Evolutionary conservation across 768 basidiomycete genomes (phyloP).

Genomic region (Pisolithus microcarpus): DNA sequence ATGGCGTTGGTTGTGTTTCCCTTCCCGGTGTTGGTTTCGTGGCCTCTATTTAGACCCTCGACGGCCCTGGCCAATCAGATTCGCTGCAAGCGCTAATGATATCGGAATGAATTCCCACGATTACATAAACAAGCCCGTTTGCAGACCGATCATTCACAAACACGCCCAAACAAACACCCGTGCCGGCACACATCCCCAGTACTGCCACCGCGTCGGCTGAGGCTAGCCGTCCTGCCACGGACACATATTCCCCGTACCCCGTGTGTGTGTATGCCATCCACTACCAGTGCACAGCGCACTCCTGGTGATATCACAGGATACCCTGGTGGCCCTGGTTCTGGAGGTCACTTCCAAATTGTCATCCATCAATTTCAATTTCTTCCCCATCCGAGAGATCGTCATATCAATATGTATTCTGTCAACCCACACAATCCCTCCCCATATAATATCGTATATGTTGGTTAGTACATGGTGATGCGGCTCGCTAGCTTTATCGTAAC

Average conservation of each 20-base stretch:
- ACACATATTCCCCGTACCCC: not conserved
- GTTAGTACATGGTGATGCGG: too few relatives aligned
- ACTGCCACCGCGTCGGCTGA: constrained; percentile 4
- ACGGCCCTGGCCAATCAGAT: constrained; percentile 10
- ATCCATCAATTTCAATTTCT: too few relatives aligned
- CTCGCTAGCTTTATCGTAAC: too few relatives aligned
- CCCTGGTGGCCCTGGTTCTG: too few relatives aligned
- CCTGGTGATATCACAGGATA: too few relatives aligned
- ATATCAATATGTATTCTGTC: too few relatives aligned
- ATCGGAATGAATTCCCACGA: constrained; percentile 14
- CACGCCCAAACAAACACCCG: constrained; percentile 9
- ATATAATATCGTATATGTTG: too few relatives aligned
- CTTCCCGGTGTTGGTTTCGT: constrained; percentile 1
- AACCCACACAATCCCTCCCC: too few relatives aligned
- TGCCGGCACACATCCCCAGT: constrained; percentile 11
- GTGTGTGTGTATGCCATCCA: too few relatives aligned
- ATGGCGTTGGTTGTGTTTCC: too few relatives aligned
- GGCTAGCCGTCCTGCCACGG: not conserved
- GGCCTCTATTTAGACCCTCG: constrained; percentile 22
- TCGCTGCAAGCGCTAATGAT: not conserved
- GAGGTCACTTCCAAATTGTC: too few relatives aligned
- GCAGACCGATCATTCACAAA: constrained; percentile 25
- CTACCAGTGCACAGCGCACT: not conserved
- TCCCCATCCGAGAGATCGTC: too few relatives aligned
- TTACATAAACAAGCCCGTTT: constrained; percentile 18